Evolutionary conservation across 805 yeast species (phyloP).

Genomic region (Spathaspora sp.): DNA sequence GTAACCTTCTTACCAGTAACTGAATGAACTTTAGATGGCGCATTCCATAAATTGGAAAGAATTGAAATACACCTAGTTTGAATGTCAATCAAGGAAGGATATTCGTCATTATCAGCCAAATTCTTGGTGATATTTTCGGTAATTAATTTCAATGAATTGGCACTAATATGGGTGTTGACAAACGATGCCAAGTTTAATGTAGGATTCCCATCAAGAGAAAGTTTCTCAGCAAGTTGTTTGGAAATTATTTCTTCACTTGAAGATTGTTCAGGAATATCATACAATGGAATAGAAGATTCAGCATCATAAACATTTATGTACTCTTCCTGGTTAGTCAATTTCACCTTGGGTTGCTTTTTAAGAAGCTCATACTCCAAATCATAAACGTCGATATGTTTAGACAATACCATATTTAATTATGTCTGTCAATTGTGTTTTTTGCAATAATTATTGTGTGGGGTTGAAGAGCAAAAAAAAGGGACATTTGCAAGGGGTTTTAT

Average conservation of each 20-base stretch:
- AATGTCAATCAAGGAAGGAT: conserved; percentile 76
- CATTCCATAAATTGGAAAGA: conserved; percentile 77
- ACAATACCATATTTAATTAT: conserved; percentile 34
- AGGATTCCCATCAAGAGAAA: conserved; percentile 81
- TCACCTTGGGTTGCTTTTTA: conserved; percentile 17
- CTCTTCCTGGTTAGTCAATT: conserved; percentile 22
- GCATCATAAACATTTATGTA: conserved; percentile 29
- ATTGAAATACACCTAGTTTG: conserved; percentile 83
- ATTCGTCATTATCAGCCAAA: conserved; percentile 90
- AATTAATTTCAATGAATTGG: conserved; percentile 42
- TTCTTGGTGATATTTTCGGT: conserved; percentile 77
- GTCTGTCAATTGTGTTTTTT: not conserved
- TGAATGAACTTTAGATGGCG: conserved; percentile 37
- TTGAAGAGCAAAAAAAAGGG: not conserved
- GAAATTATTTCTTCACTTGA: conserved; percentile 51
- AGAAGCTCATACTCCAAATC: conserved; percentile 33
- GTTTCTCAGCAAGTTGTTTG: conserved; percentile 64
- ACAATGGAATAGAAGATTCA: conserved; percentile 47
- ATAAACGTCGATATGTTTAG: conserved; percentile 45
- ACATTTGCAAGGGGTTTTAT: not conserved
- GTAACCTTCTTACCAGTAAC: conserved; percentile 25
- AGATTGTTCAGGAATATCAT: conserved; percentile 57
- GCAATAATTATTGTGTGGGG: not conserved
- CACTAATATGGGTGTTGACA: conserved; percentile 70
- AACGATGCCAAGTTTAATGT: conserved; percentile 83